A percentile compares a stretch with the other conserved stretches of the same genome.
These are phyloP conservation scores for Mallotus repandus DNA, from an alignment of 441 rosid genomes.

Conservation along the genomic window DNA sequence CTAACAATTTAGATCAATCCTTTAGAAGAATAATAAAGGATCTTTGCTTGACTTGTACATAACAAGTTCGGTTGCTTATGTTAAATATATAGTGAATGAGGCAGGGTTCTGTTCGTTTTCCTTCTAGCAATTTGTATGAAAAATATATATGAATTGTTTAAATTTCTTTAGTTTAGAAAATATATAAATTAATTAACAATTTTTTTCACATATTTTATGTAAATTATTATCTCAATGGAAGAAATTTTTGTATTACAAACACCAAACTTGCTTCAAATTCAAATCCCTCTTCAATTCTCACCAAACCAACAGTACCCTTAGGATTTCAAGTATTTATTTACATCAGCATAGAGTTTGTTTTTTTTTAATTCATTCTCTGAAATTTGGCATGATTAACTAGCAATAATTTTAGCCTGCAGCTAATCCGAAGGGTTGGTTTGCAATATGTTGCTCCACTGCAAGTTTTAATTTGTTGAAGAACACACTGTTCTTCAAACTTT, in stretches of 20 bases:
- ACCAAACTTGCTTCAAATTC: not conserved
- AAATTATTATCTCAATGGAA: not conserved
- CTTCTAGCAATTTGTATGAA: not conserved
- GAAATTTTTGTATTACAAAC: not conserved
- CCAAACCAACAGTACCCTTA: not conserved
- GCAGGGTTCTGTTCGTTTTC: not conserved
- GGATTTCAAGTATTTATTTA: not conserved
- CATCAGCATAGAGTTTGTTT: not conserved
- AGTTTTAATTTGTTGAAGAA: not conserved
- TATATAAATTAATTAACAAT: too few species aligned
- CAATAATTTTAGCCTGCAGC: not conserved
- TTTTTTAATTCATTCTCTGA: not conserved
- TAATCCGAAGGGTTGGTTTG: not conserved
- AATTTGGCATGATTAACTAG: not conserved
- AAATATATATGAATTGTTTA: too few species aligned
- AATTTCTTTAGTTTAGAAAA: not conserved
- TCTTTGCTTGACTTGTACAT: too few species aligned
- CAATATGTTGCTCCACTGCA: not conserved
- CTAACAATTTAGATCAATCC: not conserved
- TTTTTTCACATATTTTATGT: not conserved
- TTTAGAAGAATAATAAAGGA: not conserved
- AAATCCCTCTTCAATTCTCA: not conserved
- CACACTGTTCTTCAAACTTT: not conserved
- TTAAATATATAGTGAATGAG: too few species aligned
- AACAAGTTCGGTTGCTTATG: too few species aligned